Percentiles rank a stretch among this genome's conserved stretches.
These are phyloP conservation scores for Ophiostoma ulmi DNA, from an alignment of 2,329 filamentous ascomycete species.

Conservation along the genomic window DNA sequence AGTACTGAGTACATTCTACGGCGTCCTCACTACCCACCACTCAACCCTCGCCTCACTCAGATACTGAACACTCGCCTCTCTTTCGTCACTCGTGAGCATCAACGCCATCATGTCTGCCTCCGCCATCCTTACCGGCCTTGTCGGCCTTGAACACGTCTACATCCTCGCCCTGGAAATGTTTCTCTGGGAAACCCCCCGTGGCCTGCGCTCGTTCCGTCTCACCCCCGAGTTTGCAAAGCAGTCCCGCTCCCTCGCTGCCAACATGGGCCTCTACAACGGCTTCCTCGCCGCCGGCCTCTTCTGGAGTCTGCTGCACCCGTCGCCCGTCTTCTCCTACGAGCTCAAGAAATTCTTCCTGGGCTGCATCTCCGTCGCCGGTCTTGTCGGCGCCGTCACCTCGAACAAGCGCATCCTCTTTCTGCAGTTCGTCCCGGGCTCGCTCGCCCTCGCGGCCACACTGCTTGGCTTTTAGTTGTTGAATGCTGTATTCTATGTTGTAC, in stretches of 20 bases:
- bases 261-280: conserved; percentile 51
- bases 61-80: no score
- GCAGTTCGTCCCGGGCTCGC: conserved; percentile 38
- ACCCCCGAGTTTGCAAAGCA: conserved; percentile 43
- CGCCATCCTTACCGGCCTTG: conserved; percentile 34
- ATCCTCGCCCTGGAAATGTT: conserved; percentile 48
- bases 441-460: conserved; percentile 33
- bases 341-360: conserved; percentile 46
- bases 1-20: no score
- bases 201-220: conserved; percentile 42
- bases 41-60: background rate
- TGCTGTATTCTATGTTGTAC: no score
- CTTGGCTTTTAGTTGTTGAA: conserved; percentile 15
- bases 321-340: conserved; percentile 39
- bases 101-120: conserved; percentile 18
- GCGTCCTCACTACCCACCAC: background rate
- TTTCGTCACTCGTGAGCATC: no score
- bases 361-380: conserved; percentile 42
- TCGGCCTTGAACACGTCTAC: conserved; percentile 44
- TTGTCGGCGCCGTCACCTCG: conserved; percentile 42
- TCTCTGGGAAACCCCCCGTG: conserved; percentile 45
- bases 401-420: conserved; percentile 41
- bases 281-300: conserved; percentile 46
- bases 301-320: conserved; percentile 46
- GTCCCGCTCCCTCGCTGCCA: conserved; percentile 43